Base-by-base conservation (phyloP, 2,329 filamentous ascomycete genomes). In the Aspergillus pseudoterreus region DNA sequence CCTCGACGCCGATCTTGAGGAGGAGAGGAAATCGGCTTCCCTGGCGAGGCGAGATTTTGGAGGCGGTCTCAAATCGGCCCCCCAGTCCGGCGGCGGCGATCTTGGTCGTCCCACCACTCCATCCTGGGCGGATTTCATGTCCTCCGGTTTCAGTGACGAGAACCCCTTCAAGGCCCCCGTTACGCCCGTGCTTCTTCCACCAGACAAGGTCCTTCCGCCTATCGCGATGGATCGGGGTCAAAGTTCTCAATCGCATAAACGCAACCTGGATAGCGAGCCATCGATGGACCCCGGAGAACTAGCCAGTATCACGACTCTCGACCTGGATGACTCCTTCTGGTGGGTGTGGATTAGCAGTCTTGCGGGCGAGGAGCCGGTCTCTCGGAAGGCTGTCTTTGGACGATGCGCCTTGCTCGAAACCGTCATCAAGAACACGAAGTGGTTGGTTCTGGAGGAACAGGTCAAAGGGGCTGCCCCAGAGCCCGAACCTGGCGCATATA, bases 271-370 rank as follows among this genome's bases (percentile, higher is more conserved):
- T 58, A 80, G 79, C 12, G 84, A 88, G 49, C 73, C 73, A 21
- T 78, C 83, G 38, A 77, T 96, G 0, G 91, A 96, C 58, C 94
- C 92, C 0, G 94, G 91, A 47, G 94, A 99, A 77, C 80, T 99
- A 51, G 94, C 94, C 27, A 97, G 91, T 67, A 96, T 99, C 65
- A 88, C 83, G 21, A 82, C 82, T 35, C 82, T 97, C 51, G 86
- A 94, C 56, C 78, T 99, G 4, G 94, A 99, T 62, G 92, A 97
- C 68, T 87, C 91, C 1, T 99, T 99, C 71, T 99, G 94, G 94
- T 97, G 94, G 92, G 94, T 97, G 4, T 99, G 94, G 94, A 97
- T 99, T 80, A 95, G 85, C 61, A 97, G 92, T 78, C 76, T 99
- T 63, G 91, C 92, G 1, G 88, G 85, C 0, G 94, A 99, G 64